Evolutionary conservation across 1,139 yeast species (phyloP).

Genomic region (Debaryomycetaceae sp.): DNA sequence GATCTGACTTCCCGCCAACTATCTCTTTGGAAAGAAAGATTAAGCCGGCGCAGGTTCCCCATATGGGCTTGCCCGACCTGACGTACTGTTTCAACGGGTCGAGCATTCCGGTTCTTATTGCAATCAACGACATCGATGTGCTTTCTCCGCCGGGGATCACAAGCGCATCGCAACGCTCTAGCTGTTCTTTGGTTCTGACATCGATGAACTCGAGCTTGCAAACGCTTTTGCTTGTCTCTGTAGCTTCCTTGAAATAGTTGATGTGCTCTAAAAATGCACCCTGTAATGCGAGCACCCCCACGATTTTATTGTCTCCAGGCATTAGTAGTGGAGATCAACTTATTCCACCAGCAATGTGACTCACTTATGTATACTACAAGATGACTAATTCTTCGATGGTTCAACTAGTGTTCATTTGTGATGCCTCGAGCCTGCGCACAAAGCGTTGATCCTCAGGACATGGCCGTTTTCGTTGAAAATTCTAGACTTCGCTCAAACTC

Average conservation of each 20-base stretch:
- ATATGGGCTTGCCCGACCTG: slow-evolving; percentile 52
- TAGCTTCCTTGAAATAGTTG: slow-evolving; percentile 44
- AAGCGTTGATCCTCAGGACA: not conserved
- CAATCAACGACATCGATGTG: slow-evolving; percentile 69
- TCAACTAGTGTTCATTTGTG: too few relatives aligned
- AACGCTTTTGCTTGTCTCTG: slow-evolving; percentile 16
- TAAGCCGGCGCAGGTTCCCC: slow-evolving; percentile 91
- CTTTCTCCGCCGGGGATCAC: slow-evolving; percentile 84
- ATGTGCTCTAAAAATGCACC: slow-evolving; percentile 79
- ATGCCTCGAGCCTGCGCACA: too few relatives aligned
- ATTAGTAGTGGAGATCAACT: too few relatives aligned
- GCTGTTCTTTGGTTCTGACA: slow-evolving; percentile 52
- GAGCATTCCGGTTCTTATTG: slow-evolving; percentile 60
- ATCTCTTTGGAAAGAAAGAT: slow-evolving; percentile 62
- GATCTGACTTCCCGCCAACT: slow-evolving; percentile 54
- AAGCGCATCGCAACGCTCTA: slow-evolving; percentile 53
- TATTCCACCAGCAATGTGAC: too few relatives aligned
- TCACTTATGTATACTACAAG: too few relatives aligned
- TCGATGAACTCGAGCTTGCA: slow-evolving; percentile 34
- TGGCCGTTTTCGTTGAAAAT: not conserved
- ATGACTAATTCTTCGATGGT: too few relatives aligned
- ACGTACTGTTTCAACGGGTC: slow-evolving; percentile 54
- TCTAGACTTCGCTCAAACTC: not conserved
- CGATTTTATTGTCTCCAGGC: slow-evolving; percentile 7
- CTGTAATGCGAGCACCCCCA: slow-evolving; percentile 78